Conservation (phyloP, 2,329 filamentous ascomycete species). For the Arthrobotrys iridis region DNA sequence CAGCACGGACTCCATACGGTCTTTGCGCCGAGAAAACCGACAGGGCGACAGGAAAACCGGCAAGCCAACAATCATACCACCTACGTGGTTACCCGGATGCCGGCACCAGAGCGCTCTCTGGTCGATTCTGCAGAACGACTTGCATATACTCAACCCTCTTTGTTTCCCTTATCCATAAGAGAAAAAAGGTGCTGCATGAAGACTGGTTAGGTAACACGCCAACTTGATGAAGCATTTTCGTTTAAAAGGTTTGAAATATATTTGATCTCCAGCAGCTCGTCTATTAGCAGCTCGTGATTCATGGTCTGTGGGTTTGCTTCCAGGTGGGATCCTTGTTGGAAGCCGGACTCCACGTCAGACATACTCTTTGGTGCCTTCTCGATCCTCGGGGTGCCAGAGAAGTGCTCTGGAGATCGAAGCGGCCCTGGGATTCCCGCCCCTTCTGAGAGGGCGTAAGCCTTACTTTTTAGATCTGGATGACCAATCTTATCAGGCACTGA, state of each 20-base stretch:
- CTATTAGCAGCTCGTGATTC: background rate
- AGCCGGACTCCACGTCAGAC: slow-evolving; percentile 18
- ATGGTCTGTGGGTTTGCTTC: background rate
- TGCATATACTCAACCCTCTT: background rate
- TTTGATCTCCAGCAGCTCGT: background rate
- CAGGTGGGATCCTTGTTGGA: slow-evolving; percentile 11
- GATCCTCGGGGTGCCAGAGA: slow-evolving; percentile 34
- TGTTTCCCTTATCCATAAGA: background rate
- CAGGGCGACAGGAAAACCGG: slow-evolving; percentile 41
- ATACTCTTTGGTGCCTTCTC: slow-evolving; percentile 7
- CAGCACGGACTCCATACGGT: slow-evolving; percentile 34
- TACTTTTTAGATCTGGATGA: slow-evolving; percentile 18
- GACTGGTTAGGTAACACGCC: too few species aligned
- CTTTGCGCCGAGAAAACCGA: slow-evolving; percentile 35
- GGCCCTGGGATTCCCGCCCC: background rate
- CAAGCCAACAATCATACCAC: background rate
- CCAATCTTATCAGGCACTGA: slow-evolving; percentile 45
- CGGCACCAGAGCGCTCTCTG: slow-evolving; percentile 5
- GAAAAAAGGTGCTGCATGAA: background rate
- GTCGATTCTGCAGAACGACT: background rate
- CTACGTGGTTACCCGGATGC: background rate
- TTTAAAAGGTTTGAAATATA: background rate
- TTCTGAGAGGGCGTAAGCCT: slow-evolving; percentile 10
- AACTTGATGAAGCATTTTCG: too few species aligned
- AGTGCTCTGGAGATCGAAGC: slow-evolving; percentile 26